phyloP scores from a whole-genome alignment of 495 filamentous ascomycete genomes.

The Talaromyces wortmannii region DNA sequence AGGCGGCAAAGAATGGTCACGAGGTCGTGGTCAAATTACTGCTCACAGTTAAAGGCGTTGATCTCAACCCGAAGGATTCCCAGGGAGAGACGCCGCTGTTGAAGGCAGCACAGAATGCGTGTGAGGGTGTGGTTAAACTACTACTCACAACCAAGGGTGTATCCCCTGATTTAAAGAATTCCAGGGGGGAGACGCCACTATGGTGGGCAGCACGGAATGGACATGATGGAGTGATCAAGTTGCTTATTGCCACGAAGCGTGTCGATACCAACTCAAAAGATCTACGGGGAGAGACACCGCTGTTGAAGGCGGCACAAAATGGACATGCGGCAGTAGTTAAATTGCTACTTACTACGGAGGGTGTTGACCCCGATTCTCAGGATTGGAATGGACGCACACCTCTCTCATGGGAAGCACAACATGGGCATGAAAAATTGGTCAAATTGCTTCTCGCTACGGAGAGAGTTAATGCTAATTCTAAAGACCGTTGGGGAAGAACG shows the following conservation, averaged over 20 bases:
- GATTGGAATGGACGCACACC: too few relatives aligned
- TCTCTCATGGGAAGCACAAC: too few relatives aligned
- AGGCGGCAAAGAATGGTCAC: constrained; percentile 26
- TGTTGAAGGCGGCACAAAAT: constrained; percentile 15
- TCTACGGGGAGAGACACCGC: constrained; percentile 11
- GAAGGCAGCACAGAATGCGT: constrained; percentile 11
- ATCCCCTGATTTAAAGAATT: not conserved
- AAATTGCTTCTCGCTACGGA: too few relatives aligned
- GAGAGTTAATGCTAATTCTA: not conserved
- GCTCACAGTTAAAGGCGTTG: not conserved
- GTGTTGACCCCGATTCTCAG: too few relatives aligned
- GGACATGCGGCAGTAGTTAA: constrained; percentile 14
- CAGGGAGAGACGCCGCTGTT: constrained; percentile 15
- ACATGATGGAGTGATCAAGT: constrained; percentile 11
- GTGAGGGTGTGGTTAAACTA: constrained; percentile 12
- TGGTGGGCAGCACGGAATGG: constrained; percentile 44
- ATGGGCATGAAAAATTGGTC: too few relatives aligned
- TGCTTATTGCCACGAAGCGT: constrained; percentile 5
- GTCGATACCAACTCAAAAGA: constrained; percentile 15
- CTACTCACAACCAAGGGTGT: constrained; percentile 4
- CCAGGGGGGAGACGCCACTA: constrained; percentile 14
- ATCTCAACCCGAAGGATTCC: constrained; percentile 14
- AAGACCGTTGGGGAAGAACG: too few relatives aligned
- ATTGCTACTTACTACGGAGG: constrained; percentile 5
- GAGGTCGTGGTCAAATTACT: constrained; percentile 13